Evolutionary conservation across 148 eudicot species (phyloP), one percentile per base, ranked within the genome.

Genomic region (Gaultheria prostrata): DNA sequence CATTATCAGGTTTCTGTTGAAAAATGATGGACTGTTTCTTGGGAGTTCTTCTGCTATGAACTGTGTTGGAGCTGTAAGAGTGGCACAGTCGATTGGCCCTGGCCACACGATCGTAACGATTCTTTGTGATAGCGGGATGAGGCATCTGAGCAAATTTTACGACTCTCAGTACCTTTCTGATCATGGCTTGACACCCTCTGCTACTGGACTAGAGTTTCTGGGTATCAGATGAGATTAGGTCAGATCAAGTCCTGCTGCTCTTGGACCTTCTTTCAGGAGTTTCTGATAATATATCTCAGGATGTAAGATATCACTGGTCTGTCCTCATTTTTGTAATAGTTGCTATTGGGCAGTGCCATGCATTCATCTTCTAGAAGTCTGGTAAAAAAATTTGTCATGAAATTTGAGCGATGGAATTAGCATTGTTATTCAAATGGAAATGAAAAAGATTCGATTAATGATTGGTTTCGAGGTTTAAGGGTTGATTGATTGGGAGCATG

Each of bases 41-140:
- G 99, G 99, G 45, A 97, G 99, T 85, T 94, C 97, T 53, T 97
- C 99, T 83, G 97, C 99, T 30, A 97, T 97, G 98, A 94, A 97
- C 88, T 94, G 98, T 83, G 96, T 97, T 56, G 99, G 98, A 84
- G 98, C 98, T 21, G 94, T 97, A n/a, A 90, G 93, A 89, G 91
- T 90, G 73, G 99, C 98, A 67, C 89, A 91, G 77, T 73, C 82
- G n/a, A 72, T 97, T 49, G 99, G 99, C 71, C 98, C 95, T 0
- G 99, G 99, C 63, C 97, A 97, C 89, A 94, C 92, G 0, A 93
- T 97, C 49, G 98, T 92, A 9, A 94, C 98, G 46, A 92, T 97
- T 77, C 89, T 94, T 71, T 97, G 99, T 61, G 99, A 97, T 82
- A 93, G 89, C 17, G 99, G 99, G 83, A 93, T 93, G 98, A 94